Evolutionary conservation across 2,329 filamentous ascomycete genomes (phyloP), one percentile per base, ranked within the genome.

Genomic region (Diaporthe helianthi): DNA sequence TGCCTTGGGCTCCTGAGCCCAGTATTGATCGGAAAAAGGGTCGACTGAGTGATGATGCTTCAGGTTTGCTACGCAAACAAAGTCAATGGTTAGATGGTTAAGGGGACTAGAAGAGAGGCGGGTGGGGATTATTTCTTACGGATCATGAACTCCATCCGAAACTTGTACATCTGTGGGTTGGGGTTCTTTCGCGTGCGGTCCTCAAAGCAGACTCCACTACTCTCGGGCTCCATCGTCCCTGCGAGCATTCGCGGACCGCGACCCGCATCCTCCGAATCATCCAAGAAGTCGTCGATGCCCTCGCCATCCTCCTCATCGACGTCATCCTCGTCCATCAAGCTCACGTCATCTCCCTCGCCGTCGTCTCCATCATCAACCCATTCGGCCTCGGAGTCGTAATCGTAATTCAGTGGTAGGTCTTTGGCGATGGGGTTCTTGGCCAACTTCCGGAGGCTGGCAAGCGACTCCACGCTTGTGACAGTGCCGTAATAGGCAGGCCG

Each of bases 261-360:
- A 70, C 81, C 86, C 76, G 79, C 76, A 71, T 96, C 93, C 65
- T 97, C 93, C 7, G 93, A 93, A 74, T 97, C 93, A 74, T 97
- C 94, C 1, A 98, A 83, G 76, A 98, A 98, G 22, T 90, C 94
- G 4, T 93, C 93, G 90, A 97, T 92, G 70, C 97, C 94, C 72
- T 93, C 92, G 19, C 93, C 92, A n/a, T 89, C 91, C 69, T 92
- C 91, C 0, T 84, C 72, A 46, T 84, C 83, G n/a, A 86, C 94
- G 83, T 86, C 94, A 81, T 87, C 87, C 10, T 92, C 90, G 24
- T 92, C 90, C 31, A 90, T 83, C 2, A 90, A 86, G 15, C 68
- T 69, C 13, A 71, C 49, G 17, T 89, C 89, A 3, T 93, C 85
- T 61, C 92, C 89, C 52, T 92, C 91, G 31, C 91, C 91, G 36